These are phyloP conservation scores for Lactarius quietus DNA, from an alignment of 768 basidiomycete species.

Conservation along the genomic window DNA sequence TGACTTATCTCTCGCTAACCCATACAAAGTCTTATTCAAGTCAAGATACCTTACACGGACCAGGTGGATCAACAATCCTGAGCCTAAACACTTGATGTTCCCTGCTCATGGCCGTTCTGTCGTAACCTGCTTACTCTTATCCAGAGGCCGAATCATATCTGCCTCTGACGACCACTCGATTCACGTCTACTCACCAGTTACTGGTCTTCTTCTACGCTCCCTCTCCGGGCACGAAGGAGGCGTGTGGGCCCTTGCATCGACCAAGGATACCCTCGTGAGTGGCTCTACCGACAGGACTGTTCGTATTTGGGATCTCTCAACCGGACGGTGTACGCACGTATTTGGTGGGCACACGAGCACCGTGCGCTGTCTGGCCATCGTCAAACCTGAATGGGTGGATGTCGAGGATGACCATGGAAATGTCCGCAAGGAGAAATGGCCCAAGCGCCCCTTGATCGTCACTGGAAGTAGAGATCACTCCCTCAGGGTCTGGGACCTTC, in stretches of 20 bases:
- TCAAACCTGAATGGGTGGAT: conserved; percentile 87
- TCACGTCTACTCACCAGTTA: conserved; percentile 87
- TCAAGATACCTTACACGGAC: conserved; percentile 77
- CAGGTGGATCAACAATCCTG: conserved; percentile 72
- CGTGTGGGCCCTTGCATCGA: conserved; percentile 93
- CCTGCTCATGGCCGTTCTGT: conserved; percentile 86
- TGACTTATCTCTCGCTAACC: conserved; percentile 71
- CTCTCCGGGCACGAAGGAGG: conserved; percentile 93
- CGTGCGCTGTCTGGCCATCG: conserved; percentile 92
- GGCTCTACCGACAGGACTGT: conserved; percentile 94
- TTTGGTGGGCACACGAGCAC: conserved; percentile 97
- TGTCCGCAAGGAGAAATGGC: conserved; percentile 66
- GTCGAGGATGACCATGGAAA: conserved; percentile 61
- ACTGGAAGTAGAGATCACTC: conserved; percentile 70
- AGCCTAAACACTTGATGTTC: conserved; percentile 77
- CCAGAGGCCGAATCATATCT: conserved; percentile 90
- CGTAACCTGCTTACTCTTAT: conserved; percentile 95
- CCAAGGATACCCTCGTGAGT: conserved; percentile 83
- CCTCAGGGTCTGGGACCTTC: conserved; percentile 63
- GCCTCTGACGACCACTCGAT: conserved; percentile 98
- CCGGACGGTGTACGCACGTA: conserved; percentile 81
- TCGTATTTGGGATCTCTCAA: conserved; percentile 82
- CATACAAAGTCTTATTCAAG: conserved; percentile 91
- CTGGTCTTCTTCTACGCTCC: conserved; percentile 67
- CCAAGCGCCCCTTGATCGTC: conserved; percentile 66